phyloP scores from a whole-genome alignment of 2,329 filamentous ascomycete genomes.

The Aspergillus awamori region DNA sequence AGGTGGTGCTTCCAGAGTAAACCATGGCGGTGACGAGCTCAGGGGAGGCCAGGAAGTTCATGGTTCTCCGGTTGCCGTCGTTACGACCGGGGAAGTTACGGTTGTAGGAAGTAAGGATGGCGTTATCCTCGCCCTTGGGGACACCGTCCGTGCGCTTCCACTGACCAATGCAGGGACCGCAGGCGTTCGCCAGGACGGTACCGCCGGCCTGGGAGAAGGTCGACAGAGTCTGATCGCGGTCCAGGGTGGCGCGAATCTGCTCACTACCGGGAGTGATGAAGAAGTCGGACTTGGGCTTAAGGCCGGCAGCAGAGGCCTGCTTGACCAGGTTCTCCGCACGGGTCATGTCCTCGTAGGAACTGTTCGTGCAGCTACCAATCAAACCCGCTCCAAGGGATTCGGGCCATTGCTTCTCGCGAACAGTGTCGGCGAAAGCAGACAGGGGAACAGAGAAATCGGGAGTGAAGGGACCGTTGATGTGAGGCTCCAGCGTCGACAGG shows the following conservation, averaged over 20 bases:
- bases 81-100: constrained; percentile 97
- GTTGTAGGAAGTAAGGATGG: constrained; percentile 97
- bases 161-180: constrained; percentile 90
- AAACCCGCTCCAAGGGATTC: constrained; percentile 87
- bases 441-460: constrained; percentile 92
- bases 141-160: constrained; percentile 91
- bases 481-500: constrained; percentile 85
- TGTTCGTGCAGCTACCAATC: constrained; percentile 98
- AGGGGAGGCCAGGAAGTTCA: constrained; percentile 98
- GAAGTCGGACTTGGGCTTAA: constrained; percentile 87
- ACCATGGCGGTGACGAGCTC: constrained; percentile 96
- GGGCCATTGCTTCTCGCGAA: constrained; percentile 86
- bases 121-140: constrained; percentile 82
- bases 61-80: constrained; percentile 92
- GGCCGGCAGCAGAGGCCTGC: constrained; percentile 83
- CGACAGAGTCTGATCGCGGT: constrained; percentile 81
- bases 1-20: constrained; percentile 88
- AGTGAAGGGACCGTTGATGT: constrained; percentile 96
- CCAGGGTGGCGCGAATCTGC: constrained; percentile 92
- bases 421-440: constrained; percentile 83
- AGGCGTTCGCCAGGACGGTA: constrained; percentile 89
- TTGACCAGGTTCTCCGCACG: constrained; percentile 90
- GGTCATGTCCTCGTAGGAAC: constrained; percentile 98
- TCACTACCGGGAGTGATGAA: constrained; percentile 97
- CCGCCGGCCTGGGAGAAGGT: constrained; percentile 87